Evolutionary conservation across 208 protist species (phyloP), one percentile per base, ranked within the genome.

Genomic region (Crithidia bombi): DNA sequence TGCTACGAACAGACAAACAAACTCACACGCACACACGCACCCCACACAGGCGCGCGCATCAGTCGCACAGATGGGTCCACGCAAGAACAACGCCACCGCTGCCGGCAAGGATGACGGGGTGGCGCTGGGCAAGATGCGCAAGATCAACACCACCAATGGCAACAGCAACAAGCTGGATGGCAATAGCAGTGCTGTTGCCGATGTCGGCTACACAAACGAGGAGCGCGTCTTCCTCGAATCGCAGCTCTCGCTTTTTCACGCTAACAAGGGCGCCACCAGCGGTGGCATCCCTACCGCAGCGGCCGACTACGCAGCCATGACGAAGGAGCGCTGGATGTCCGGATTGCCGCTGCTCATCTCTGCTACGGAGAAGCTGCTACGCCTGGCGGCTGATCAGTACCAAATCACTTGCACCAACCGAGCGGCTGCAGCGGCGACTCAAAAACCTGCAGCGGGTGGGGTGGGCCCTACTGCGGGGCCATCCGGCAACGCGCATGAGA

Each of bases 341-440:
- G 64, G 71, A 5, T 44, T 77, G 55, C 63, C 71, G 15, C 30
- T 50, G 35, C 71, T 77, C 11, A 6, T 77, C 56, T 65, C 71
- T 0, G 64, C 71, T 2, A 77, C 71, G 19, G 71, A 77, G 49
- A 77, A 62, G 64, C 36, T 77, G 21, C 21, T 77, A 7, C 63
- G 81, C n/a, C 51, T 72, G 15, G 83, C 83, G 3, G 69, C 74
- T 33, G 76, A 82, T 19, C 66, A 82, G 52, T 87, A 85, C 63
- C 65, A 68, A 12, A 19, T 56, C 12, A 75, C 54, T 14, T 73
- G 69, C 50, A 41, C 25, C 15, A 62, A 81, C 11, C 26, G 56
- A 33, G 64, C 57, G 0, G 62, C 55, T 9, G 66, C 61, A 6
- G 56, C 47, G 28, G 66, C 35, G 21, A 38, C 47, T 19, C 46